Base-by-base conservation (phyloP, 306 rosid genomes). In the Cicer chorassanicum region DNA sequence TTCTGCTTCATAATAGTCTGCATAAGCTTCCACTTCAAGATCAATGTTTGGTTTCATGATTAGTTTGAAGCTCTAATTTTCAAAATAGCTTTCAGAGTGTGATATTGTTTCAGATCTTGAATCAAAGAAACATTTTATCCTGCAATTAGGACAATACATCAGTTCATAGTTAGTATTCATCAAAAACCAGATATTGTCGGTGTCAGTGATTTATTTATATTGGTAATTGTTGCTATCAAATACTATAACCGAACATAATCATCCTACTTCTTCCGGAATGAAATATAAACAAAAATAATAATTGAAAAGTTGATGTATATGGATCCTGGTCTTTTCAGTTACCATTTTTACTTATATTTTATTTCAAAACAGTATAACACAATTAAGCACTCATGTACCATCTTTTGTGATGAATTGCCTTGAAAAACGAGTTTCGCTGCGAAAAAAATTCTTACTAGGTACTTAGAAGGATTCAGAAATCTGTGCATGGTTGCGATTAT, bases 21-120 rank as follows among this genome's bases (percentile, higher is more conserved):
- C 84, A 16, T 73, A 67, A 18, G 97, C 89, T 70, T 93, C 90
- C 80, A 86, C 83, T 86, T 91, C 96, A 75, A 92, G 90, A 80
- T 89, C 94, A 78, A 92, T 50, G 70, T 56, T 78, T 49, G 82
- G 81, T 81, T 82, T 90, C 98, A 92, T 92, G 79, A 70, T 84
- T 70, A 29, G 5, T 29, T 57, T 48, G 53, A 44, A 75, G 71
- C 36, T 29, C 19, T 60, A 18, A 57, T 74, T 68, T 61, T 70
- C 83, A 63, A 73, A 41, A 55, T 15, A 24, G 72, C 4, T 29
- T 29, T 56, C 76, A 51, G 51, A 72, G 36, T 29, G 21, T 68
- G 72, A 70, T 53, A 21, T 48, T 55, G 16, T 79, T 70, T 76
- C 63, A 48, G 65, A n/a, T 60, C 65, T 74, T 64, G 59, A 51